Evolutionary conservation across 495 filamentous ascomycete species (phyloP).

Genomic region (Cercophora newfieldiana): DNA sequence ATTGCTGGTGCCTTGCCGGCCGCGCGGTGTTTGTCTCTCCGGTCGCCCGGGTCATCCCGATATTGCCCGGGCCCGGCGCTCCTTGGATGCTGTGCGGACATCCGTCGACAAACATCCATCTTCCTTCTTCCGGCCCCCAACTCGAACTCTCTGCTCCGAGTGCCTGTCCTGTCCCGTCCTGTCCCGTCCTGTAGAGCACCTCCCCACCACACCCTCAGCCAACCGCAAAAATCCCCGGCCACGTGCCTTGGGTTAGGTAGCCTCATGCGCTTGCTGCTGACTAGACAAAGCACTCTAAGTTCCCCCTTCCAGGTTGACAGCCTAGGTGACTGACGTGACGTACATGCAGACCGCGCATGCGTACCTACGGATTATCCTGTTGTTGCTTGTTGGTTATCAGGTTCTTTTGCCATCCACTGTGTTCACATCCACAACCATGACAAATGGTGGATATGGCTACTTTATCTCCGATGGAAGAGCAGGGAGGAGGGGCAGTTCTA

Average conservation of each 20-base stretch:
- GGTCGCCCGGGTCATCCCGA: neutral
- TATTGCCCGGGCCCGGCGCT: neutral
- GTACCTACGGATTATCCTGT: neutral
- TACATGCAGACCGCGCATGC: too few relatives aligned
- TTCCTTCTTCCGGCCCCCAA: neutral
- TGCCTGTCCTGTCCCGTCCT: too few relatives aligned
- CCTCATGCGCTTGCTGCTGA: neutral
- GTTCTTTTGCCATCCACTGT: too few relatives aligned
- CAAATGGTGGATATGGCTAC: too few relatives aligned
- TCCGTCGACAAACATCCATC: too few relatives aligned
- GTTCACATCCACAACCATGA: too few relatives aligned
- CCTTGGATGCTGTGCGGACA: too few relatives aligned
- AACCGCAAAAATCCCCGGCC: neutral
- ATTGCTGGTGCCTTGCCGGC: neutral
- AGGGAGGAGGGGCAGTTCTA: too few relatives aligned
- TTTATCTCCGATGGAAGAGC: too few relatives aligned
- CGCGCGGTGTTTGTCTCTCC: neutral
- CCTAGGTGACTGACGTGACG: neutral
- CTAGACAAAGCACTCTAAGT: neutral
- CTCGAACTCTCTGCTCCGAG: too few relatives aligned
- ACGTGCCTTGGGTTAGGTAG: neutral
- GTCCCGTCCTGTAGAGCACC: too few relatives aligned
- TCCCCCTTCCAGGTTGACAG: neutral
- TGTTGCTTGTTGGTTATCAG: too few relatives aligned
- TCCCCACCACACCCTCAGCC: neutral